Base-by-base conservation (phyloP, 768 basidiomycete species). In the Rhodotorula graminis region DNA sequence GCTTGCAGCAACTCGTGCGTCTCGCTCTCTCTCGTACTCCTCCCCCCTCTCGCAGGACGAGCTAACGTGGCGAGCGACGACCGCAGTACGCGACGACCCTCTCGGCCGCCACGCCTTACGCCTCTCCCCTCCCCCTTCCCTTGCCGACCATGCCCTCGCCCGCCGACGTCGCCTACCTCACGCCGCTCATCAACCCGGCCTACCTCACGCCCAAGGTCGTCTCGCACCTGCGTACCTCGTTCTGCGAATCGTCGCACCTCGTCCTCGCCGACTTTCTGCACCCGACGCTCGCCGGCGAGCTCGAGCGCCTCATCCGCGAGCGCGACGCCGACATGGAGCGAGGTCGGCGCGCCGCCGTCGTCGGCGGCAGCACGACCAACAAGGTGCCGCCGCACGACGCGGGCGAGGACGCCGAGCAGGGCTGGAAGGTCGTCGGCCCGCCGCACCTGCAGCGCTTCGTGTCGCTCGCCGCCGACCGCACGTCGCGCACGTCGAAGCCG, bases 361-460 rank as follows among this genome's bases (percentile, higher is more conserved):
- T 83, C 49, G 88, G 89, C 31, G 79, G 78, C 16, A 83, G 83
- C 11, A 70, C 42, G 82, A 81, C 65, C 46, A 70, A 74, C 47
- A 52, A 70, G 55, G 84, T 94, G 63, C 89, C 92, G 0, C 78
- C 85, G 19, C 93, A 96, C 76, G 82, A 81, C n/a, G 82, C 86
- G 16, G 93, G 93, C 23, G 77, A 81, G 3, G 58, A 69, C 23
- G 82, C 82, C 46, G 84, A 82, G 14, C 79, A 80, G 7, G 82
- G 83, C 9, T 98, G 93, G 93, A 77, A 79, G 23, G 77, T 91
- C 78, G 87, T 87, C 77, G 93, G 94, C 4, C 95, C 95, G 1
- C 92, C 95, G 42, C 93, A 94, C 81, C 93, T 94, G 80, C 92
- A 91, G 86, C 91, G 95, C 47, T 97, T 93, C 84, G 89, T 90